phyloP scores from a whole-genome alignment of 768 basidiomycete species.

The Pisolithus tinctorius region DNA sequence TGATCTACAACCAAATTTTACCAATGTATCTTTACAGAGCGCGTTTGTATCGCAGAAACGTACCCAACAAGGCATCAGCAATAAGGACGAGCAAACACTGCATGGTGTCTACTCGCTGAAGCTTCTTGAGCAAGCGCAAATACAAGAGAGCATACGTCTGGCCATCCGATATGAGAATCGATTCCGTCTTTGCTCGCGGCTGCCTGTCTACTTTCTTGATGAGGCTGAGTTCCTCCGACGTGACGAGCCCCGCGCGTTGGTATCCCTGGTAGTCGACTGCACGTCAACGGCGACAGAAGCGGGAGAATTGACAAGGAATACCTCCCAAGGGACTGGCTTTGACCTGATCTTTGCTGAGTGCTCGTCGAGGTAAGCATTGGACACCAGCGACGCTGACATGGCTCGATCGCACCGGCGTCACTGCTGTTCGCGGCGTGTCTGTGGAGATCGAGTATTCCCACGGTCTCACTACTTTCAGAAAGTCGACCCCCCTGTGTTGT shows the following conservation, averaged over 20 bases:
- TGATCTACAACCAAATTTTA: slow-evolving; percentile 47
- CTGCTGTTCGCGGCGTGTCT: not conserved
- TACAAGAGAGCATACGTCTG: slow-evolving; percentile 81
- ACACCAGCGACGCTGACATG: slow-evolving; percentile 75
- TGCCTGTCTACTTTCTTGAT: slow-evolving; percentile 91
- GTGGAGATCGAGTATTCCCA: not conserved
- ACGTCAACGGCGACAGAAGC: not conserved
- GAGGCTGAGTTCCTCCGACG: slow-evolving; percentile 76
- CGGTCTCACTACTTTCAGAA: not conserved
- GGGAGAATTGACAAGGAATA: slow-evolving; percentile 23
- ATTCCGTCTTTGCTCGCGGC: slow-evolving; percentile 64
- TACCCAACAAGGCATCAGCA: slow-evolving; percentile 81
- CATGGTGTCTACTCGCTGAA: slow-evolving; percentile 81
- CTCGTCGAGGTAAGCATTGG: slow-evolving; percentile 82
- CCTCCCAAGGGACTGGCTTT: slow-evolving; percentile 97
- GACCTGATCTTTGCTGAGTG: slow-evolving; percentile 80
- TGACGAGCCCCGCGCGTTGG: slow-evolving; percentile 88
- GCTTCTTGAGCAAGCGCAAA: slow-evolving; percentile 81
- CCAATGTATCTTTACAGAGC: not conserved
- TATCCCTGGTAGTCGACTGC: slow-evolving; percentile 58
- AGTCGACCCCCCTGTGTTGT: not conserved
- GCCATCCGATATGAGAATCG: slow-evolving; percentile 76
- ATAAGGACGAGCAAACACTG: slow-evolving; percentile 82
- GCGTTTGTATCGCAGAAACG: slow-evolving; percentile 13
- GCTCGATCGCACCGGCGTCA: slow-evolving; percentile 3